Evolutionary conservation across 768 basidiomycete species (phyloP).

Genomic region (Gloeopeniophorella convolvens): DNA sequence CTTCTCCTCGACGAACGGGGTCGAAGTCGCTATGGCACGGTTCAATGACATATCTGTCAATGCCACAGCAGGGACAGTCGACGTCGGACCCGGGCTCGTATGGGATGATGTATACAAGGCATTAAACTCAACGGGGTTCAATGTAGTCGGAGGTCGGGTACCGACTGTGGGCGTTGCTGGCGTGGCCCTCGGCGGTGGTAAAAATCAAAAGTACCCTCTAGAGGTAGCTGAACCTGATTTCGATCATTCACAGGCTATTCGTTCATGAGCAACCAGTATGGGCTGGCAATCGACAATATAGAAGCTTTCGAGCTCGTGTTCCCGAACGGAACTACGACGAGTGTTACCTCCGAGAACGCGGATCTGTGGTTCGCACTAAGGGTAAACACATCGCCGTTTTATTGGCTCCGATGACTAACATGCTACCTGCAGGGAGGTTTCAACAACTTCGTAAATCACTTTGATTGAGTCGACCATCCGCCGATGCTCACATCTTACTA

Average conservation of each 20-base stretch:
- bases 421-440: neutral
- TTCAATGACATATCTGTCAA: constrained; percentile 16
- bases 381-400: neutral
- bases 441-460: constrained; percentile 2
- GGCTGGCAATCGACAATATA: constrained; percentile 32
- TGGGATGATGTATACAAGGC: constrained; percentile 26
- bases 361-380: constrained; percentile 8
- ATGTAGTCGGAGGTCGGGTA: constrained; percentile 23
- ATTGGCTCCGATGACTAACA: neutral
- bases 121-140: constrained; percentile 19
- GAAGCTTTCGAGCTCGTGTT: constrained; percentile 24
- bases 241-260: constrained; percentile 26
- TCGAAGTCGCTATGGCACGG: constrained; percentile 24
- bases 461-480: neutral
- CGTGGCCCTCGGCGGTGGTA: constrained; percentile 25
- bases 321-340: constrained; percentile 23
- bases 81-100: constrained; percentile 23
- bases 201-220: neutral
- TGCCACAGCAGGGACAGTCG: constrained; percentile 7
- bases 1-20: constrained; percentile 25
- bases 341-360: neutral
- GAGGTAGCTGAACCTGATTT: neutral
- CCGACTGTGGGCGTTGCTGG: constrained; percentile 25
- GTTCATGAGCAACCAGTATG: constrained; percentile 27
- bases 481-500: neutral